Conservation (phyloP, 371 early-diverging fungal genomes). For the Catenaria anguillulae region DNA sequence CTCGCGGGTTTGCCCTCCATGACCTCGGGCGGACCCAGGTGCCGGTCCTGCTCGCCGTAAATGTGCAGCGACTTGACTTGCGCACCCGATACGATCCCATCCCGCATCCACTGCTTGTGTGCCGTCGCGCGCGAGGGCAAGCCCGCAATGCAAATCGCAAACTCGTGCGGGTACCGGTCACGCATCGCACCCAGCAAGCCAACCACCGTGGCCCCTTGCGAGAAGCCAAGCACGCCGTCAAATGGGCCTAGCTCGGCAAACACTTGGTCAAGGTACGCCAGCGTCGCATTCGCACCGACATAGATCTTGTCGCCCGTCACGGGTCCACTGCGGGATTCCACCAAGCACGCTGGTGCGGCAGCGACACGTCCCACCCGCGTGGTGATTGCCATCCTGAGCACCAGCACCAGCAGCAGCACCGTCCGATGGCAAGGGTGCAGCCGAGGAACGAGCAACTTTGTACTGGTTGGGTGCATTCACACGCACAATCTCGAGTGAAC, state of each 20-base stretch:
- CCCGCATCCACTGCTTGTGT: too few species aligned
- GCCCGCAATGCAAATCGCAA: background rate
- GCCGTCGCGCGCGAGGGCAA: background rate
- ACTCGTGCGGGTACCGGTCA: background rate
- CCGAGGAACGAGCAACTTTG: too few species aligned
- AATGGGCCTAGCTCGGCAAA: background rate
- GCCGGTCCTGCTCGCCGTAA: background rate
- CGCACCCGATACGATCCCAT: too few species aligned
- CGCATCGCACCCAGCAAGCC: background rate
- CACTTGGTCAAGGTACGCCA: background rate
- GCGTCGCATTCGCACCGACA: background rate
- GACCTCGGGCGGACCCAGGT: background rate
- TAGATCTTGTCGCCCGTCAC: background rate
- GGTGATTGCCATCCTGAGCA: too few species aligned
- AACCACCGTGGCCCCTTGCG: background rate
- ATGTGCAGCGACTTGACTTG: background rate
- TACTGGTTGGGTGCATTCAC: background rate
- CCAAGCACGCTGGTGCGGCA: background rate
- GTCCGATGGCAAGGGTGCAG: too few species aligned
- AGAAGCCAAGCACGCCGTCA: background rate
- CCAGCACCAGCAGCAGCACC: too few species aligned
- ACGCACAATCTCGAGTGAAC: background rate
- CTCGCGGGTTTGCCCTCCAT: background rate
- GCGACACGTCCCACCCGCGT: background rate
- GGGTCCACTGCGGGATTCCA: background rate